phyloP scores from a whole-genome alignment of 2,329 filamentous ascomycete species.

The Escovopsis sp. region DNA sequence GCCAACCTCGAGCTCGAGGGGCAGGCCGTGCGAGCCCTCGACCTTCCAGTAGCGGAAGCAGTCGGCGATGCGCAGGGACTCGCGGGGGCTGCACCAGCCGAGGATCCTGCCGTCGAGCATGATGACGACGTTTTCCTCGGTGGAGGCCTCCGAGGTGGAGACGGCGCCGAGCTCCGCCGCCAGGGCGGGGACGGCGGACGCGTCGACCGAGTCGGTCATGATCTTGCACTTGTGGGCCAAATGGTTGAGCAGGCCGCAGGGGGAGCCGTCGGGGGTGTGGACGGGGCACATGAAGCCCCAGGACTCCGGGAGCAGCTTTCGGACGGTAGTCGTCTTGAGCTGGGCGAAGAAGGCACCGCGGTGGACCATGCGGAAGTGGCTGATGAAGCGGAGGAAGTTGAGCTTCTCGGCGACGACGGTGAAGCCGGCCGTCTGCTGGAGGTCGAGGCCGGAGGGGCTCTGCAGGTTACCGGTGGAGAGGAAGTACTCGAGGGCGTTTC shows the following conservation, averaged over 20 bases:
- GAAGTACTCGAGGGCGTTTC: slow-evolving; percentile 83
- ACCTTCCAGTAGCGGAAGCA: slow-evolving; percentile 94
- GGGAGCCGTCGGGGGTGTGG: slow-evolving; percentile 90
- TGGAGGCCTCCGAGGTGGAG: slow-evolving; percentile 58
- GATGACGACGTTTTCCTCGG: slow-evolving; percentile 73
- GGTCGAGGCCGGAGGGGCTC: slow-evolving; percentile 79
- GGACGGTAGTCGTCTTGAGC: slow-evolving; percentile 89
- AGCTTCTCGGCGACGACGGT: slow-evolving; percentile 97
- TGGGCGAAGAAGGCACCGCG: slow-evolving; percentile 98
- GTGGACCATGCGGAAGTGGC: slow-evolving; percentile 98
- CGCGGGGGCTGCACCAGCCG: slow-evolving; percentile 76
- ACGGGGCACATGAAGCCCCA: slow-evolving; percentile 98
- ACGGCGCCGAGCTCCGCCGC: slow-evolving; percentile 69
- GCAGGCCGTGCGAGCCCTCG: slow-evolving; percentile 65
- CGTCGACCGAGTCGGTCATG: slow-evolving; percentile 60
- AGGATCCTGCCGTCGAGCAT: slow-evolving; percentile 83
- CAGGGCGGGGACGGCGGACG: slow-evolving; percentile 57
- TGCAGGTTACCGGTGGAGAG: slow-evolving; percentile 88
- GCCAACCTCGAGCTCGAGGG: slow-evolving; percentile 76
- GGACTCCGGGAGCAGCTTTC: slow-evolving; percentile 88
- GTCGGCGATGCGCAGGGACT: slow-evolving; percentile 69
- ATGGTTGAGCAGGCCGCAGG: slow-evolving; percentile 90
- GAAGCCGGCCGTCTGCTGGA: slow-evolving; percentile 90
- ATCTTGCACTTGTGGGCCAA: slow-evolving; percentile 90
- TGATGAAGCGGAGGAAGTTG: slow-evolving; percentile 96